These are phyloP conservation scores for Globisporangium camurandrum DNA, from an alignment of 352 stramenopile genomes.

Conservation along the genomic window DNA sequence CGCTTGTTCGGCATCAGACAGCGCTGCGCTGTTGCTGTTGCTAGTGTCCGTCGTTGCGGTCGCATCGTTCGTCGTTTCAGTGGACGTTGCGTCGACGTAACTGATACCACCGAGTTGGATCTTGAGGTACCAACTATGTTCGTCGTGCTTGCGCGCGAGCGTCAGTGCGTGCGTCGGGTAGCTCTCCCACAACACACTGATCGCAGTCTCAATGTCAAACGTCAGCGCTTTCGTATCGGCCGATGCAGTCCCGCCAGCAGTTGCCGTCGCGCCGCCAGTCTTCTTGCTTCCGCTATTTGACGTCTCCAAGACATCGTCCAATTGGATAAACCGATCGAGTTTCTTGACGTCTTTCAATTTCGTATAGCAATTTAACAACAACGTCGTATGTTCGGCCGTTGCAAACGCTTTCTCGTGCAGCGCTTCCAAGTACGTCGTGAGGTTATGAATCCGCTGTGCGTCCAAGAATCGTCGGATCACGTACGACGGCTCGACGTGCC, in stretches of 20 bases:
- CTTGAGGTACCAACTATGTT: conserved; percentile 90
- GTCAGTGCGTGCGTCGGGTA: conserved; percentile 88
- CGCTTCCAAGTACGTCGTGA: conserved; percentile 95
- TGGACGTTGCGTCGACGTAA: conserved; percentile 77
- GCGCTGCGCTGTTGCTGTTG: conserved; percentile 47
- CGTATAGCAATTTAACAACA: conserved; percentile 94
- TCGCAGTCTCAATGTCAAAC: conserved; percentile 90
- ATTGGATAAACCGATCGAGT: conserved; percentile 88
- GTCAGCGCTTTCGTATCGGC: conserved; percentile 27
- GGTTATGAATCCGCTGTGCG: conserved; percentile 93
- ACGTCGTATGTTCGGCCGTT: conserved; percentile 89
- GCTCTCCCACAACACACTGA: conserved; percentile 89
- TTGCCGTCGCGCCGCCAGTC: not conserved
- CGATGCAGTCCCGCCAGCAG: not conserved
- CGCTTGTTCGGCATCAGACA: conserved; percentile 73
- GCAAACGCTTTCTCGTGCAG: conserved; percentile 89
- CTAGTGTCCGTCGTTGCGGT: too few species aligned
- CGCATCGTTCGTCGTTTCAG: too few species aligned
- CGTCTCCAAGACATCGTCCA: conserved; percentile 60
- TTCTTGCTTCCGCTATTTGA: conserved; percentile 13
- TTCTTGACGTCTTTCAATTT: conserved; percentile 93
- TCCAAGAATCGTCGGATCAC: conserved; percentile 98
- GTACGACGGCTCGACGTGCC: conserved; percentile 96
- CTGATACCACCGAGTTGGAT: conserved; percentile 90
- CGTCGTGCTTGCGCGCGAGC: conserved; percentile 85